These are phyloP conservation scores for Talaromyces sp. DNA, from an alignment of 2,329 filamentous ascomycete genomes.

Conservation along the genomic window DNA sequence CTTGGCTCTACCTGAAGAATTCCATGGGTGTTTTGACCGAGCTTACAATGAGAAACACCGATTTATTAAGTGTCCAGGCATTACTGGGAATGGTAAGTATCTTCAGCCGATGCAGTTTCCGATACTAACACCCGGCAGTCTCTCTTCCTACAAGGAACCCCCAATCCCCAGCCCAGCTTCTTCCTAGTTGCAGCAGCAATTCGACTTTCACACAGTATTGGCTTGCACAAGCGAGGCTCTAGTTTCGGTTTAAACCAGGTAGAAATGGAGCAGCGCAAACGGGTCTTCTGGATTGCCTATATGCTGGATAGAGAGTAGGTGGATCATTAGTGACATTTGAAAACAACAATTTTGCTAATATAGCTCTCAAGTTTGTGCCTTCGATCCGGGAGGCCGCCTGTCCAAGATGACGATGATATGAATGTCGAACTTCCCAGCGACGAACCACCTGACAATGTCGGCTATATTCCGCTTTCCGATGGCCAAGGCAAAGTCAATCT, in stretches of 20 bases:
- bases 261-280: slow-evolving; percentile 84
- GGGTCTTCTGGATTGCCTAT: slow-evolving; percentile 75
- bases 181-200: slow-evolving; percentile 88
- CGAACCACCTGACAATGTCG: slow-evolving; percentile 85
- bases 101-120: not conserved
- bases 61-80: slow-evolving; percentile 90
- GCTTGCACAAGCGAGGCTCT: slow-evolving; percentile 86
- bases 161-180: slow-evolving; percentile 92
- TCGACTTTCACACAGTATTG: slow-evolving; percentile 86
- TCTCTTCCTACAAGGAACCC: slow-evolving; percentile 90
- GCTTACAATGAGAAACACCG: slow-evolving; percentile 91
- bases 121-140: slow-evolving; percentile 43
- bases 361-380: slow-evolving; percentile 54
- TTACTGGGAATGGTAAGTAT: slow-evolving; percentile 72
- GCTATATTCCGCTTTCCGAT: slow-evolving; percentile 85
- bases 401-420: slow-evolving; percentile 79
- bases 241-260: slow-evolving; percentile 90
- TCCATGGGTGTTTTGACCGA: slow-evolving; percentile 91
- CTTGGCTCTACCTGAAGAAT: slow-evolving; percentile 95
- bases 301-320: slow-evolving; percentile 66
- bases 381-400: slow-evolving; percentile 66
- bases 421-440: slow-evolving; percentile 93
- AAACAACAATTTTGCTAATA: slow-evolving; percentile 10
- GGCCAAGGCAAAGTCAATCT: slow-evolving; percentile 92
- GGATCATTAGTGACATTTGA: not conserved